Conservation (phyloP, 2,329 filamentous ascomycete species). For the Cladorrhinum sp. region DNA sequence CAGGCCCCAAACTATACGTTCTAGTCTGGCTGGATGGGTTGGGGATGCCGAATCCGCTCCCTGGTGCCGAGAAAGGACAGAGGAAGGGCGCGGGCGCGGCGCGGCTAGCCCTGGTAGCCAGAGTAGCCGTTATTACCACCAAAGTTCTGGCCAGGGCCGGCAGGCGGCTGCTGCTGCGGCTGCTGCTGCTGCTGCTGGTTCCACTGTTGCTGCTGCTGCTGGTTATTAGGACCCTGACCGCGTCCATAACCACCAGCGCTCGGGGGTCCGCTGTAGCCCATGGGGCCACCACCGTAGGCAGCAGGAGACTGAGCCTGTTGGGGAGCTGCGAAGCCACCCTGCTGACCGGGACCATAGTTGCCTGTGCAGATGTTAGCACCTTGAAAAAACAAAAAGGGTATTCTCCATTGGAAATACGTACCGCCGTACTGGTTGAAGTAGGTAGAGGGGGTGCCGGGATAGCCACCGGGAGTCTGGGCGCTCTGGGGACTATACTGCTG, state of each 20-base stretch:
- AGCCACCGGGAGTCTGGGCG: constrained; percentile 66
- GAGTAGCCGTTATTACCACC: constrained; percentile 55
- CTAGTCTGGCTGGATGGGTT: too few species aligned
- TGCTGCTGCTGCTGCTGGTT: constrained; percentile 38
- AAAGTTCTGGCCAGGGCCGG: constrained; percentile 50
- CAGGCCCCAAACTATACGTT: too few species aligned
- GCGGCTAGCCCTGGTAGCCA: constrained; percentile 57
- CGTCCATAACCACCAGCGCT: constrained; percentile 84
- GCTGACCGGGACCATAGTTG: constrained; percentile 50
- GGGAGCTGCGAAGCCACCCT: constrained; percentile 62
- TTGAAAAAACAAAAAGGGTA: constrained; percentile 20
- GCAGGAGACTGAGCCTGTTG: constrained; percentile 57
- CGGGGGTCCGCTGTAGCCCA: constrained; percentile 67
- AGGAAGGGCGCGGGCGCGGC: too few species aligned
- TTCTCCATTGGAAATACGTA: constrained; percentile 39
- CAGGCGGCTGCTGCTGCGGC: neutral
- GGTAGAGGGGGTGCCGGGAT: constrained; percentile 71
- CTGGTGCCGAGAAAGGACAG: too few species aligned
- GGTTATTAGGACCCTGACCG: constrained; percentile 60
- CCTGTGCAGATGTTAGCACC: constrained; percentile 50
- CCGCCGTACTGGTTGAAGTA: constrained; percentile 96
- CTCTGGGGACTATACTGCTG: constrained; percentile 72
- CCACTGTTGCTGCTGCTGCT: constrained; percentile 53
- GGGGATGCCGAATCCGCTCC: too few species aligned
- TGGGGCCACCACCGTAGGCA: constrained; percentile 63